A percentile compares a stretch with the other conserved stretches of the same genome.
These are phyloP conservation scores for Peniophora sp. DNA, from an alignment of 1,284 basidiomycete genomes.

Conservation along the genomic window DNA sequence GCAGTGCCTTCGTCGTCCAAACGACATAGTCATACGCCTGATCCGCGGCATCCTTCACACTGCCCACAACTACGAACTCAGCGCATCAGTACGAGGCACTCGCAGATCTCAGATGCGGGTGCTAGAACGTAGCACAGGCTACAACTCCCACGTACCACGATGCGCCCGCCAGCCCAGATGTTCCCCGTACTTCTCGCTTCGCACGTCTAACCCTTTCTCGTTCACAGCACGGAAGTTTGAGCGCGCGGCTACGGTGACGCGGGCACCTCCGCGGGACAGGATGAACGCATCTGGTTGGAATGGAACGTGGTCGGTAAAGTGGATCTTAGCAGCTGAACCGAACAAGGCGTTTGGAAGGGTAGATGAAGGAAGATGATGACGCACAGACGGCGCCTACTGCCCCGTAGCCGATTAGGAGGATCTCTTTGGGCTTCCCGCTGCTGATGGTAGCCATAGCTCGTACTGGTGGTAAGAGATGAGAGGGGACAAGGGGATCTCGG, in stretches of 20 bases:
- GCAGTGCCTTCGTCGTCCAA: slow-evolving; percentile 67
- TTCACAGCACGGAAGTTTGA: slow-evolving; percentile 61
- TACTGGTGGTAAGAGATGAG: too few relatives aligned
- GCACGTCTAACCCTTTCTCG: slow-evolving; percentile 46
- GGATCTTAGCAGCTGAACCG: neutral
- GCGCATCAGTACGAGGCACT: neutral
- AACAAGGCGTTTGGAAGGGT: neutral
- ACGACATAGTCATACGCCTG: slow-evolving; percentile 58
- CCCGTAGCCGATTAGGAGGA: slow-evolving; percentile 50
- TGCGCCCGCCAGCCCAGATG: slow-evolving; percentile 55
- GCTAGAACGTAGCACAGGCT: neutral
- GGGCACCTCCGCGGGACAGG: slow-evolving; percentile 53
- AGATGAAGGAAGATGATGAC: slow-evolving; percentile 11
- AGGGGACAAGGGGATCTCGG: too few relatives aligned
- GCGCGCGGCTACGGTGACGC: slow-evolving; percentile 70
- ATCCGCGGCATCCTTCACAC: slow-evolving; percentile 53
- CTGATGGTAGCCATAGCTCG: neutral
- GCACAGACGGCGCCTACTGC: slow-evolving; percentile 51
- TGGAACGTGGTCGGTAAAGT: too few relatives aligned
- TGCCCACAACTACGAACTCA: slow-evolving; percentile 40
- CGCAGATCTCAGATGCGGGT: slow-evolving; percentile 1
- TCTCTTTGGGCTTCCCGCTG: slow-evolving; percentile 26
- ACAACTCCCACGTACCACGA: slow-evolving; percentile 35
- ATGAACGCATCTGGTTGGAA: slow-evolving; percentile 46
- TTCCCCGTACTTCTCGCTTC: slow-evolving; percentile 53